phyloP scores from a whole-genome alignment of 257 asterid genomes.

The Primulina eburnea region DNA sequence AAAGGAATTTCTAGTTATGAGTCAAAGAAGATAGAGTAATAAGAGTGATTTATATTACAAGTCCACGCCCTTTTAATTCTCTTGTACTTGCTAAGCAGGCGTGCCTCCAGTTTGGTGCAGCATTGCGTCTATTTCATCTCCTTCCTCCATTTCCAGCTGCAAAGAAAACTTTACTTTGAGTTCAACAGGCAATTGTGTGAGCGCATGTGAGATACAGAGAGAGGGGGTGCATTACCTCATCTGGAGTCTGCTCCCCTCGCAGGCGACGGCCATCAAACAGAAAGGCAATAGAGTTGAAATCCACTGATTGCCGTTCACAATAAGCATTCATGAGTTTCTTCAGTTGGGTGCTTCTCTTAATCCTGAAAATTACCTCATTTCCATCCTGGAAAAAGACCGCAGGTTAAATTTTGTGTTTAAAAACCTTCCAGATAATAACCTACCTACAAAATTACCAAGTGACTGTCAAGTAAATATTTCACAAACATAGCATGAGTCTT shows the following conservation, averaged over 20 bases:
- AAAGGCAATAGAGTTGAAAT: constrained; percentile 52
- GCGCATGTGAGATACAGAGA: not conserved
- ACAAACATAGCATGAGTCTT: not conserved
- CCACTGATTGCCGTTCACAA: constrained; percentile 61
- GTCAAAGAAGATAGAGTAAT: not conserved
- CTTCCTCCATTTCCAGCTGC: constrained; percentile 51
- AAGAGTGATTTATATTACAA: constrained; percentile 1
- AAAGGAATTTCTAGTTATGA: not conserved
- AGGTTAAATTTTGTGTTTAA: not conserved
- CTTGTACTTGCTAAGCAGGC: constrained; percentile 2
- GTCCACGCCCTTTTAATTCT: not conserved
- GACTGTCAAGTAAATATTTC: too few species aligned
- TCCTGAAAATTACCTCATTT: constrained; percentile 56
- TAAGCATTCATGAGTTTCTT: constrained; percentile 76
- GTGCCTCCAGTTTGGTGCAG: constrained; percentile 48
- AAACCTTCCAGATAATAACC: too few species aligned
- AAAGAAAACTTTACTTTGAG: not conserved
- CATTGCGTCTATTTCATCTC: constrained; percentile 53
- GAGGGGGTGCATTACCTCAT: constrained; percentile 33
- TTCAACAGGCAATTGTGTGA: not conserved
- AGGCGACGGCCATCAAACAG: constrained; percentile 59
- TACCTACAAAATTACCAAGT: too few species aligned
- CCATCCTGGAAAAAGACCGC: constrained; percentile 36
- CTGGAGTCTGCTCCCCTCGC: constrained; percentile 52
- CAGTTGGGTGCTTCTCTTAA: constrained; percentile 66